phyloP scores from a whole-genome alignment of 2,329 filamentous ascomycete genomes.

The Fusarium succisae region DNA sequence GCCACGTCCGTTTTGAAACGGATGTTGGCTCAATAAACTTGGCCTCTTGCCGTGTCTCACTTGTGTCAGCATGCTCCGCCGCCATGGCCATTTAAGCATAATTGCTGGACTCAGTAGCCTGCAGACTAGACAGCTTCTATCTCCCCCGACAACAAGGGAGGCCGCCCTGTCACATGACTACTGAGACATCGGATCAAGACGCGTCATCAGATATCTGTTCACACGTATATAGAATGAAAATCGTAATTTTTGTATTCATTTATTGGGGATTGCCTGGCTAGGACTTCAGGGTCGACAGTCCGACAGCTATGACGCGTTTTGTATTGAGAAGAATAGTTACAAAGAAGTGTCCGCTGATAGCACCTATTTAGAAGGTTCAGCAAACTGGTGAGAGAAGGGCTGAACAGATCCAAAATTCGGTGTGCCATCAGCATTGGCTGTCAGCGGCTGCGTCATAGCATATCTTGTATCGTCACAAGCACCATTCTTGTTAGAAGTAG shows the following conservation, averaged over 20 bases:
- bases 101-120: background rate
- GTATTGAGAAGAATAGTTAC: background rate
- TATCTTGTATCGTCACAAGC: constrained; percentile 64
- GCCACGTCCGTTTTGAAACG: background rate
- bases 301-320: background rate
- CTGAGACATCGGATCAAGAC: background rate
- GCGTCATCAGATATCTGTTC: background rate
- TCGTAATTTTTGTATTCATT: background rate
- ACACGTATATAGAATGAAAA: background rate
- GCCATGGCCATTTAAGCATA: background rate
- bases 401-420: constrained; percentile 59
- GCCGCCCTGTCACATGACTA: background rate
- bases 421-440: constrained; percentile 59
- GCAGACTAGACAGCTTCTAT: background rate
- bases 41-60: background rate
- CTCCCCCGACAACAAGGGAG: background rate
- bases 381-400: constrained; percentile 32
- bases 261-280: background rate
- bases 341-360: fast-evolving
- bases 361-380: background rate
- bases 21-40: background rate
- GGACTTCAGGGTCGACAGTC: background rate
- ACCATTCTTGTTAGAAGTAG: constrained; percentile 58
- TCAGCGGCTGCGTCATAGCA: constrained; percentile 62
- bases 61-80: background rate